A percentile compares a stretch with the other conserved stretches of the same genome.
Evolutionary conservation across 73 alveolate species (phyloP).

Genomic region (Paramecium sonneborni): DNA sequence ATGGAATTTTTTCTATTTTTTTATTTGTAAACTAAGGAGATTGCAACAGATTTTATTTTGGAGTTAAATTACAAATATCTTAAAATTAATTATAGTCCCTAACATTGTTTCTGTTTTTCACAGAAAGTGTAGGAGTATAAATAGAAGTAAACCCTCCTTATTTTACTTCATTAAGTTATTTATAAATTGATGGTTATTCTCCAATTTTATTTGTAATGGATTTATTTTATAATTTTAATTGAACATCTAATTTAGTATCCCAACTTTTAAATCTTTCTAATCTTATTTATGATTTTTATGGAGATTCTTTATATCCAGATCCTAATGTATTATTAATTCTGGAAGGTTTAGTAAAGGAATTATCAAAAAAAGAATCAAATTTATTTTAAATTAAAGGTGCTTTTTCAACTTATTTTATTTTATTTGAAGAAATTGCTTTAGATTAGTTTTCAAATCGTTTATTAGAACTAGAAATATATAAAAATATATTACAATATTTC

Average conservation of each 20-base stretch:
- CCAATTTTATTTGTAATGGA: not conserved
- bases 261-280: not conserved
- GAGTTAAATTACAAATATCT: not conserved
- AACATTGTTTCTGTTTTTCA: not conserved
- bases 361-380: not conserved
- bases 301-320: not conserved
- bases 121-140: not conserved
- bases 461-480: not conserved
- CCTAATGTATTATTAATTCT: not conserved
- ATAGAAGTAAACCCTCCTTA: not conserved
- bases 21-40: not conserved
- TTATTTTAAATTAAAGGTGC: too few relatives aligned
- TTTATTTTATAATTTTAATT: not conserved
- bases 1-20: not conserved
- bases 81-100: not conserved
- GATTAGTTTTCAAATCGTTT: not conserved
- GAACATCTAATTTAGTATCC: not conserved
- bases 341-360: not conserved
- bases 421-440: not conserved
- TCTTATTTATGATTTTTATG: not conserved
- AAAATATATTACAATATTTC: slow-evolving; percentile 4
- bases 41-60: not conserved
- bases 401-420: not conserved
- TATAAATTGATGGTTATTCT: not conserved
- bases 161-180: not conserved